These are phyloP conservation scores for Trichosporon ovoides DNA, from an alignment of 1,284 basidiomycete genomes.

Conservation along the genomic window DNA sequence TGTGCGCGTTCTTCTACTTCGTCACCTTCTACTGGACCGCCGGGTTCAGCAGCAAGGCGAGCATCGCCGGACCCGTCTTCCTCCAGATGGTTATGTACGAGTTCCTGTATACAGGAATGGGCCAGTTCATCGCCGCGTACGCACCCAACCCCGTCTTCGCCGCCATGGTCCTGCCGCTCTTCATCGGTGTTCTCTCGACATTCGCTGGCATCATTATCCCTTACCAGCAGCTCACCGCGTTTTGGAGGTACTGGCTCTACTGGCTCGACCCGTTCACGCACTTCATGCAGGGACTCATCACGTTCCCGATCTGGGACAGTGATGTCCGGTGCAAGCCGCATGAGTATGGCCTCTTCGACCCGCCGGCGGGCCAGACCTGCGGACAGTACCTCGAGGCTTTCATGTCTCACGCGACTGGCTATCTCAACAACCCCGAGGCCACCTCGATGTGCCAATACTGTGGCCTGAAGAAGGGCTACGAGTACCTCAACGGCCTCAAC, in stretches of 20 bases:
- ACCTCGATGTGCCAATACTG: constrained; percentile 38
- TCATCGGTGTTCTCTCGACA: constrained; percentile 22
- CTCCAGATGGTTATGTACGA: constrained; percentile 46
- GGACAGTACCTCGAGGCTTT: constrained; percentile 31
- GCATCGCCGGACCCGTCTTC: constrained; percentile 31
- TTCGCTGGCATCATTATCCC: constrained; percentile 38
- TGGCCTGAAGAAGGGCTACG: constrained; percentile 29
- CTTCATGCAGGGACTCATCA: constrained; percentile 34
- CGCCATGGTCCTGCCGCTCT: constrained; percentile 26
- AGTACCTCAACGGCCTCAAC: constrained; percentile 39
- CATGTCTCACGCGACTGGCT: constrained; percentile 26
- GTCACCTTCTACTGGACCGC: constrained; percentile 16
- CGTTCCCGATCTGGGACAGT: constrained; percentile 30
- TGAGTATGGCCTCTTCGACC: constrained; percentile 41
- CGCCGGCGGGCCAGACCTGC: constrained; percentile 42
- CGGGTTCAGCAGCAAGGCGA: constrained; percentile 9
- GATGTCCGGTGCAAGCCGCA: constrained; percentile 32
- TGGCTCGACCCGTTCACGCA: constrained; percentile 41
- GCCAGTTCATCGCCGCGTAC: constrained; percentile 29
- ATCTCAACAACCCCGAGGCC: constrained; percentile 33
- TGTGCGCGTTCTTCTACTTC: constrained; percentile 31
- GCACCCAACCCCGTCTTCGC: constrained; percentile 40
- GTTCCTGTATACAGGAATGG: constrained; percentile 45
- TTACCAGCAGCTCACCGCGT: constrained; percentile 29
- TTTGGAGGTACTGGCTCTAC: constrained; percentile 38